A percentile compares a stretch with the other conserved stretches of the same genome.
phyloP scores from a whole-genome alignment of 176 grass and related monocot species.

The Juncus inflexus region DNA sequence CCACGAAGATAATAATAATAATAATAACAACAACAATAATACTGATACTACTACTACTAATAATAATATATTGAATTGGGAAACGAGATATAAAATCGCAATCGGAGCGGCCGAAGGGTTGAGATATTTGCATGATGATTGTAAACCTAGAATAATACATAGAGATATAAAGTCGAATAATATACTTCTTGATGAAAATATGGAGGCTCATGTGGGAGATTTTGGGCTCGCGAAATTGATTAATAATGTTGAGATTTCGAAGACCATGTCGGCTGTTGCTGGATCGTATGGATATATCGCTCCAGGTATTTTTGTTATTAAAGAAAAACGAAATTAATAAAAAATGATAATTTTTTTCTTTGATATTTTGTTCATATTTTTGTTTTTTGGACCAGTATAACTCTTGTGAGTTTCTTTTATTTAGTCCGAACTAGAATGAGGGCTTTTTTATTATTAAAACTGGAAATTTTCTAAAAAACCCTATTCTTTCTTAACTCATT shows the following conservation, averaged over 20 bases:
- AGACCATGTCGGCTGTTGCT: slow-evolving; percentile 85
- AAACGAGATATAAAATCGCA: slow-evolving; percentile 68
- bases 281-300: slow-evolving; percentile 95
- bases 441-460: too few species aligned
- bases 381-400: background rate
- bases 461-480: too few species aligned
- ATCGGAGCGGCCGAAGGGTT: slow-evolving; percentile 82
- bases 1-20: slow-evolving; percentile 39
- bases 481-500: too few species aligned
- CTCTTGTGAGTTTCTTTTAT: too few species aligned
- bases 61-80: slow-evolving; percentile 60
- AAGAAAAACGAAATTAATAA: too few species aligned
- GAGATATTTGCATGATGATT: slow-evolving; percentile 82
- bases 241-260: slow-evolving; percentile 61
- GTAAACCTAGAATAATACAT: slow-evolving; percentile 84
- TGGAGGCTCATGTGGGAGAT: slow-evolving; percentile 93
- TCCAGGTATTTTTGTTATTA: slow-evolving; percentile 54
- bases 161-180: slow-evolving; percentile 99
- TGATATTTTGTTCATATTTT: too few species aligned
- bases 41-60: too few species aligned
- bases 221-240: slow-evolving; percentile 88
- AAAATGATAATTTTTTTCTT: background rate
- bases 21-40: background rate
- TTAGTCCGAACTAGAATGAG: too few species aligned
- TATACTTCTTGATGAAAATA: slow-evolving; percentile 77